phyloP scores from a whole-genome alignment of 805 yeast genomes.

The Debaryomyces castellii region DNA sequence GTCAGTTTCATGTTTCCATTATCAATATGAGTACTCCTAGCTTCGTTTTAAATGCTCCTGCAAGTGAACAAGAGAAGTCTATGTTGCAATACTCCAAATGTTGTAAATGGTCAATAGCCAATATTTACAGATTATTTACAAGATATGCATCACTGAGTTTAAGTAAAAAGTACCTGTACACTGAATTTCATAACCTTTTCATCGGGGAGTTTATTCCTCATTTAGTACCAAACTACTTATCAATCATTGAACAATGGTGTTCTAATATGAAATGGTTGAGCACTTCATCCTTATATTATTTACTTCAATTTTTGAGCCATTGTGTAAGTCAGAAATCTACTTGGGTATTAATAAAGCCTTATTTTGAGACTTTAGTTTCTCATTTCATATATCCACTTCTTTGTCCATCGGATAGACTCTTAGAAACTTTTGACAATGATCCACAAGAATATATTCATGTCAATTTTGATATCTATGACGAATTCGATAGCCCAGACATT shows the following conservation, averaged over 20 bases:
- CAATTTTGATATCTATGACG: conserved; percentile 57
- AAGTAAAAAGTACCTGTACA: conserved; percentile 51
- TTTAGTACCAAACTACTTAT: conserved; percentile 60
- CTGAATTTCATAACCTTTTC: conserved; percentile 59
- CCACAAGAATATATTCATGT: conserved; percentile 86
- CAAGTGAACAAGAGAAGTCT: conserved; percentile 41
- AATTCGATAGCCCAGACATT: conserved; percentile 62
- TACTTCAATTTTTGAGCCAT: conserved; percentile 54
- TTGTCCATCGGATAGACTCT: conserved; percentile 63
- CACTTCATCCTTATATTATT: conserved; percentile 58
- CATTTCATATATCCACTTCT: conserved; percentile 77
- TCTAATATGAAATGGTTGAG: conserved; percentile 66
- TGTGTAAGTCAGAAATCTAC: conserved; percentile 53
- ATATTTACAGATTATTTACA: conserved; percentile 65
- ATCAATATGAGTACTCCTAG: conserved; percentile 60
- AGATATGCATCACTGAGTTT: conserved; percentile 60
- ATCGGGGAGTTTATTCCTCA: conserved; percentile 67
- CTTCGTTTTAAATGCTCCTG: conserved; percentile 49
- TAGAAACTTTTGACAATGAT: conserved; percentile 79
- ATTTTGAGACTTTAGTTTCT: conserved; percentile 60
- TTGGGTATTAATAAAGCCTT: conserved; percentile 68
- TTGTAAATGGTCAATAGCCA: conserved; percentile 80
- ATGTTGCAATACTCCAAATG: conserved; percentile 71
- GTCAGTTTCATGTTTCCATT: conserved; percentile 68
- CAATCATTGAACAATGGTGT: conserved; percentile 75